These are phyloP conservation scores for Puccinia coronata DNA, from an alignment of 1,284 basidiomycete genomes.

Conservation along the genomic window DNA sequence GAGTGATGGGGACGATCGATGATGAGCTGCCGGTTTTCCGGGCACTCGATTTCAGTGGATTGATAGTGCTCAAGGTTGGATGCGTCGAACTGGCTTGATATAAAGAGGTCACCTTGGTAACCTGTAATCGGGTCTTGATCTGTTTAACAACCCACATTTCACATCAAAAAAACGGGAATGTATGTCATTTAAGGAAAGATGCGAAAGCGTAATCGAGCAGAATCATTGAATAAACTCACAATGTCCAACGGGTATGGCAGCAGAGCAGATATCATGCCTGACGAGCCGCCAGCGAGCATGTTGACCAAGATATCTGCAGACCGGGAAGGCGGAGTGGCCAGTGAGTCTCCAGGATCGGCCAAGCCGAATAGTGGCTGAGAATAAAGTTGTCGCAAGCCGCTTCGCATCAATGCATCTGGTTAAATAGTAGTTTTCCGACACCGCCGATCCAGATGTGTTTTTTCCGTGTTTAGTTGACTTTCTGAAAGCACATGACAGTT, in stretches of 20 bases:
- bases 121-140: slow-evolving; percentile 49
- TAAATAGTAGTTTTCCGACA: not conserved
- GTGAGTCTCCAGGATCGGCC: slow-evolving; percentile 25
- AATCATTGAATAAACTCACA: not conserved
- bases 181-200: not conserved
- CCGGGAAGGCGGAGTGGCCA: slow-evolving; percentile 41
- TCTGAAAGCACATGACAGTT: too few relatives aligned
- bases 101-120: slow-evolving; percentile 46
- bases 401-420: slow-evolving; percentile 22
- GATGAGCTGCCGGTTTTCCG: not conserved
- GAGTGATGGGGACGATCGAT: slow-evolving; percentile 24
- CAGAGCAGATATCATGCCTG: slow-evolving; percentile 54
- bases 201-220: not conserved
- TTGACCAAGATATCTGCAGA: slow-evolving; percentile 53
- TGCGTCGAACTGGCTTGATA: slow-evolving; percentile 21
- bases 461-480: too few relatives aligned
- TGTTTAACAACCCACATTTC: not conserved
- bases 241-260: slow-evolving; percentile 55
- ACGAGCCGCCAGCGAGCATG: slow-evolving; percentile 54
- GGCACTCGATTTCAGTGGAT: not conserved
- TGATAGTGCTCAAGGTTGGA: not conserved
- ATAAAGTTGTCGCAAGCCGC: slow-evolving; percentile 13
- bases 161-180: not conserved
- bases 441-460: too few relatives aligned
- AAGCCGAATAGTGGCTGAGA: not conserved